Evolutionary conservation across 148 eudicot genomes (phyloP), one percentile per base, ranked within the genome.

Genomic region (Vaccinium corymbosum): DNA sequence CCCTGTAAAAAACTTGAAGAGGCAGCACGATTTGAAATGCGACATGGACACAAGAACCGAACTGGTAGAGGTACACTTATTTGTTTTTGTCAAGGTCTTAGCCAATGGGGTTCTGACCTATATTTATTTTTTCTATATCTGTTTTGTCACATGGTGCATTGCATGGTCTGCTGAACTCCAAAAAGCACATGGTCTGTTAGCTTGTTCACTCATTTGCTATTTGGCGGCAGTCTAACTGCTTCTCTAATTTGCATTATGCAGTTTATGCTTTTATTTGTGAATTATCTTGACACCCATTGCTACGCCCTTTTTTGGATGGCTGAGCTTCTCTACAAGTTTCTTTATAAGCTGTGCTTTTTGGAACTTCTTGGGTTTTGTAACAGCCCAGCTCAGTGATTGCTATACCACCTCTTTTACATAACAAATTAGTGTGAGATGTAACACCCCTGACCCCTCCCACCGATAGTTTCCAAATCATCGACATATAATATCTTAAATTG

Each of bases 1-100:
- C 94, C 99, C 42, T 97, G 99, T 90, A 97, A 93, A 90, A 94
- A 93, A 72, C 84, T 94, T 66, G 99, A 97, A 89, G 99, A 94
- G 86, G 95, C 98, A 55, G 93, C 97, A 32, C 92, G 97, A 76
- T 92, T 91, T 90, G 99, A 97, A 84, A 50, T 89, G 88, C 93
- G 99, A 76, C 85, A 93, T 89, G 99, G 99, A 42, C 87, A 91
- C 90, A 94, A 89, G 88, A 96, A 76, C 78, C 92, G 83, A 87
- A 84, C 94, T 83, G 90, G 84, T 22, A 93, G 87, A 97, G 98
- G 99, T 97, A 92, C 14, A 10, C 19, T 66, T 53, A 68, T 51
- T 57, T 56, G 6, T 7, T 50, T 51, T 10, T 59, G 10, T 12
- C 25, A 10, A 20, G 1, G 22, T 83, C 48, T 76, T 17, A 49